phyloP scores from a whole-genome alignment of 257 asterid genomes.

The Solanum chilense region DNA sequence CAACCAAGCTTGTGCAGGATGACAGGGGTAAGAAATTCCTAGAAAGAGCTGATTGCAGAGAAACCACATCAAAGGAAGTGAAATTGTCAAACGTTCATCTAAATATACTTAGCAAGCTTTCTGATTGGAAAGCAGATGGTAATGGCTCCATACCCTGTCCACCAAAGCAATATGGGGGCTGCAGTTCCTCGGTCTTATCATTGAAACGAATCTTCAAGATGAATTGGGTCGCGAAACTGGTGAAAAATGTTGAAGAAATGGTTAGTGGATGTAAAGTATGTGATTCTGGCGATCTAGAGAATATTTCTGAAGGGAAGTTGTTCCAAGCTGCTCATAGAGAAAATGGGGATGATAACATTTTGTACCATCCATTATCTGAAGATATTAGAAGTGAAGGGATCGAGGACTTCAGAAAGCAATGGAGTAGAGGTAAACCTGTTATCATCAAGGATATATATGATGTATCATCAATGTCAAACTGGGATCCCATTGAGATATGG shows the following conservation, averaged over 20 bases:
- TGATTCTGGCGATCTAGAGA: conserved; percentile 30
- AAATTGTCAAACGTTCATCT: conserved; percentile 31
- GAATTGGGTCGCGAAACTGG: conserved; percentile 95
- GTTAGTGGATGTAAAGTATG: conserved; percentile 64
- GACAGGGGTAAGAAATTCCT: conserved; percentile 15
- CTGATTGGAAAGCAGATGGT: conserved; percentile 53
- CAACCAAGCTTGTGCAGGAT: conserved; percentile 32
- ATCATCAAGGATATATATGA: conserved; percentile 71
- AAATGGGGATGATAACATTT: conserved; percentile 38
- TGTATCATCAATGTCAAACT: conserved; percentile 46
- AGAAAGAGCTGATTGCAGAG: conserved; percentile 23
- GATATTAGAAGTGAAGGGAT: conserved; percentile 67
- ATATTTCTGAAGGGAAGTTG: conserved; percentile 24
- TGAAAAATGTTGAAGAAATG: conserved; percentile 94
- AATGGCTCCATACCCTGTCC: conserved; percentile 85
- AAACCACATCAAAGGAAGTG: conserved; percentile 19
- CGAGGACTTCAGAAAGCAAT: conserved; percentile 62
- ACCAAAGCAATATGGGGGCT: conserved; percentile 68
- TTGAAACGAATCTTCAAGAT: conserved; percentile 90
- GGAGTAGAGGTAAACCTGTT: conserved; percentile 80
- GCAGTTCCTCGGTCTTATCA: conserved; percentile 54
- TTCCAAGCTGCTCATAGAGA: conserved; percentile 55
- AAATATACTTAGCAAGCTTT: conserved; percentile 25
- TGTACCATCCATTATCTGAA: conserved; percentile 61
- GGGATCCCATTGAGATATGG: conserved; percentile 89